Evolutionary conservation across 164 flowering plant genomes (phyloP).

Genomic region (Kingdonia uniflora): DNA sequence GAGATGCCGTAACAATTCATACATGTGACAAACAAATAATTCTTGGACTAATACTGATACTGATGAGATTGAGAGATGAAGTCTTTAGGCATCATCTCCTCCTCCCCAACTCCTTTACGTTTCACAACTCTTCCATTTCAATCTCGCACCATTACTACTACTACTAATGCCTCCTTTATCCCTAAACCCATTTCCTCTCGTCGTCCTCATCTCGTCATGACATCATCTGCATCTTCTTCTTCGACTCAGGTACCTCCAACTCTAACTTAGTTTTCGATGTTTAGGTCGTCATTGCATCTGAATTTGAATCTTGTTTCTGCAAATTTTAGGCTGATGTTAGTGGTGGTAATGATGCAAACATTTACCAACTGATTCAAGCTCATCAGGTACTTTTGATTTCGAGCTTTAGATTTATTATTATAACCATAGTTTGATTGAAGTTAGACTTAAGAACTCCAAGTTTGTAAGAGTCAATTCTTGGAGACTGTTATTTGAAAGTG

Average conservation of each 20-base stretch:
- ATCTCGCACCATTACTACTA: no score
- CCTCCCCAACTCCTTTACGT: no score
- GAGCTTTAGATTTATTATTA: neutral
- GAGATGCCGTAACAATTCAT: no score
- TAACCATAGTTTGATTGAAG: no score
- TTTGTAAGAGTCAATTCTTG: no score
- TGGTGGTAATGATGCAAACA: conserved; percentile 12
- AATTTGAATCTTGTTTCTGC: conserved; percentile 22
- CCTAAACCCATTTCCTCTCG: neutral
- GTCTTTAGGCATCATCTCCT: no score
- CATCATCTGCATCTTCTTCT: neutral
- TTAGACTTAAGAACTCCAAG: no score
- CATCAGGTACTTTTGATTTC: conserved; percentile 38
- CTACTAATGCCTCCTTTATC: neutral
- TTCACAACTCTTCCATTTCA: no score
- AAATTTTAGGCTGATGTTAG: conserved; percentile 4
- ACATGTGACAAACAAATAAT: no score
- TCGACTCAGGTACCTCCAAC: neutral
- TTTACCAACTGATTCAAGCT: conserved; percentile 41
- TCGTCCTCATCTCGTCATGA: neutral
- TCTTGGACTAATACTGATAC: no score
- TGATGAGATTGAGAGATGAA: no score
- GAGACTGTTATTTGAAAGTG: no score
- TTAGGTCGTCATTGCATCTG: neutral
- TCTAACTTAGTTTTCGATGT: neutral